Base-by-base conservation (phyloP, 257 asterid species). In the Haberlea rhodopensis region DNA sequence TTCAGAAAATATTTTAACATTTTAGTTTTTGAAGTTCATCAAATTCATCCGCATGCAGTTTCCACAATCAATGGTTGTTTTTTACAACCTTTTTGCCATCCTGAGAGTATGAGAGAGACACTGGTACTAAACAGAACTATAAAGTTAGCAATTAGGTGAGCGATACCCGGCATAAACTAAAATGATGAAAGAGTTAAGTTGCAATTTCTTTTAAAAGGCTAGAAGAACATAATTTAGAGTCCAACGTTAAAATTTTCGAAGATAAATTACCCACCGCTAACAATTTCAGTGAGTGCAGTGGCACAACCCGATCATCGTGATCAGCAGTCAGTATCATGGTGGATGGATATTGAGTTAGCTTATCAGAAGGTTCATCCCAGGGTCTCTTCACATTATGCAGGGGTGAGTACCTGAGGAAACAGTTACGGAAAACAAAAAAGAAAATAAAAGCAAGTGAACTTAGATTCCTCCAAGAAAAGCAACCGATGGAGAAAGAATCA, bases 221-320 rank as follows among this genome's bases (percentile, higher is more conserved):
- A 9, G 11, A 23, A 6, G 13, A 25, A 48, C 7, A 4, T 10
- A 43, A 0, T 10, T 20, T 21, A 59, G 51, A 29, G 52, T 43
- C 31, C 8, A 2, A 28, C n/a, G n/a, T n/a, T n/a, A 8, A 52
- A 49, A 18, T 6, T 24, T 48, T 8, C 13, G 5, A 3, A 24
- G 13, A 59, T 21, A 18, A 54, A 60, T 49, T 5, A 78, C 85
- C 25, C 26, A 86, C 96, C 27, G 96, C 92, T 26, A 86, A 55
- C 16, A 86, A 76, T 71, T 88, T 86, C 62, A 88, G 77, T 0
- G 96, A 80, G 78, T 88, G 95, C 64, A 84, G 75, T 27, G 96
- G 96, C 66, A 88, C 95, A 7, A 88, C 95, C 4, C 96, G 76
- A 59, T 88, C 92, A 66, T 88, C 96, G 20, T 88, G 96, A 76